A percentile compares a stretch with the other conserved stretches of the same genome.
Conservation (phyloP, 2,329 filamentous ascomycete genomes). For the Xylaria sp. region DNA sequence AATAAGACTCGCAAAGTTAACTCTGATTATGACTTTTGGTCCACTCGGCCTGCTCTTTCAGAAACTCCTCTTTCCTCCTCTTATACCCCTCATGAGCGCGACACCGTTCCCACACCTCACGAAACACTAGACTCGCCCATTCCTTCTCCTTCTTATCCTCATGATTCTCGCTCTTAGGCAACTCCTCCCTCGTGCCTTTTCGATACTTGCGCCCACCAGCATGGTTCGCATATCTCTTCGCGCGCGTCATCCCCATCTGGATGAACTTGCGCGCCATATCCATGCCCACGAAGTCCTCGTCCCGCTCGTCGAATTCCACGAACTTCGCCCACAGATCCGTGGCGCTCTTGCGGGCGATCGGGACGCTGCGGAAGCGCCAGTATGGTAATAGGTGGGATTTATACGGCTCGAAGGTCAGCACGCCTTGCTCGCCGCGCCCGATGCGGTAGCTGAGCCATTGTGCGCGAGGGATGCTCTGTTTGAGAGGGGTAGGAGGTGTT, state of each 20-base stretch:
- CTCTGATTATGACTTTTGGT: slow-evolving; percentile 30
- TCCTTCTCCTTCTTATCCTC: slow-evolving; percentile 60
- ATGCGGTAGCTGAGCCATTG: slow-evolving; percentile 65
- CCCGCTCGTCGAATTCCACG: slow-evolving; percentile 58
- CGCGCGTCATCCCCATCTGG: slow-evolving; percentile 73
- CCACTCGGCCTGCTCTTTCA: slow-evolving; percentile 54
- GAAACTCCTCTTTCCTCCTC: slow-evolving; percentile 57
- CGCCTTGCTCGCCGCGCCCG: slow-evolving; percentile 68
- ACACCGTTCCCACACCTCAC: slow-evolving; percentile 59
- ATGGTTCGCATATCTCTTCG: slow-evolving; percentile 67
- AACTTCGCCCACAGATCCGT: slow-evolving; percentile 61
- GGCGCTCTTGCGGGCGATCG: slow-evolving; percentile 62
- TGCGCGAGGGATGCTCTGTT: slow-evolving; percentile 39
- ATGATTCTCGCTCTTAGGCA: slow-evolving; percentile 58
- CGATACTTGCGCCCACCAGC: slow-evolving; percentile 65
- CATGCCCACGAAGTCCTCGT: slow-evolving; percentile 68
- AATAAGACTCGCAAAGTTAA: too few species aligned
- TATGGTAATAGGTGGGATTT: slow-evolving; percentile 67
- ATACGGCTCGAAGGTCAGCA: slow-evolving; percentile 71
- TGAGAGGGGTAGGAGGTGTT: neutral
- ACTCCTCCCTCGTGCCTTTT: slow-evolving; percentile 59
- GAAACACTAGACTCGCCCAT: slow-evolving; percentile 60
- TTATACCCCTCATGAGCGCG: slow-evolving; percentile 56
- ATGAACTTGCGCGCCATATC: slow-evolving; percentile 73
- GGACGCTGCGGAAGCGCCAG: slow-evolving; percentile 67